phyloP scores from a whole-genome alignment of 2,329 filamentous ascomycete species.

The Aspergillus brasiliensis region DNA sequence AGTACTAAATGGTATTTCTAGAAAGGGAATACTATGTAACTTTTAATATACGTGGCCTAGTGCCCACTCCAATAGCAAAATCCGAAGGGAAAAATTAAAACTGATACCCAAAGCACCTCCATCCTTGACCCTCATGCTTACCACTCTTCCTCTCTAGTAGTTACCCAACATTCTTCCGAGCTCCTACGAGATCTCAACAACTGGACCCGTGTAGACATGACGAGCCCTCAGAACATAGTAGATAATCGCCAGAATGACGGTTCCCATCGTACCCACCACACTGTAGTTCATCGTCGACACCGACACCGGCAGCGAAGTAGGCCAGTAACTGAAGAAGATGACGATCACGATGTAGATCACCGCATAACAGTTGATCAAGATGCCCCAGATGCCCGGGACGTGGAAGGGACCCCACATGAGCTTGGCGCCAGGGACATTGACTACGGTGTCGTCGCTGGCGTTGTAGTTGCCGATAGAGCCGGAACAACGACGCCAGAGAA shows the following conservation, averaged over 20 bases:
- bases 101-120: no score
- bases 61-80: no score
- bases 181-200: conserved; percentile 22
- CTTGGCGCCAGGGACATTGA: conserved; percentile 30
- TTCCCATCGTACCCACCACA: conserved; percentile 45
- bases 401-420: conserved; percentile 35
- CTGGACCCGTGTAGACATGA: conserved; percentile 36
- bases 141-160: no score
- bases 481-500: conserved; percentile 31
- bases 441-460: conserved; percentile 19
- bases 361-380: conserved; percentile 47
- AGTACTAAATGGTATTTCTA: no score
- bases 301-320: conserved; percentile 39
- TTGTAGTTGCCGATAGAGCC: conserved; percentile 23
- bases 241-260: conserved; percentile 42
- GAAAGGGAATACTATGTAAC: no score
- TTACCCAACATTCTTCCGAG: no score
- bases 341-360: conserved; percentile 50
- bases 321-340: conserved; percentile 55
- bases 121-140: no score
- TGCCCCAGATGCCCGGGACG: conserved; percentile 38
- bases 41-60: no score
- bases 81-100: no score
- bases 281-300: conserved; percentile 51
- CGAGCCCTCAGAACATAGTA: conserved; percentile 44